Percentiles rank a stretch among this genome's conserved stretches.
These are phyloP conservation scores for Colletotrichum liaoningense DNA, from an alignment of 2,329 filamentous ascomycete genomes.

Conservation along the genomic window DNA sequence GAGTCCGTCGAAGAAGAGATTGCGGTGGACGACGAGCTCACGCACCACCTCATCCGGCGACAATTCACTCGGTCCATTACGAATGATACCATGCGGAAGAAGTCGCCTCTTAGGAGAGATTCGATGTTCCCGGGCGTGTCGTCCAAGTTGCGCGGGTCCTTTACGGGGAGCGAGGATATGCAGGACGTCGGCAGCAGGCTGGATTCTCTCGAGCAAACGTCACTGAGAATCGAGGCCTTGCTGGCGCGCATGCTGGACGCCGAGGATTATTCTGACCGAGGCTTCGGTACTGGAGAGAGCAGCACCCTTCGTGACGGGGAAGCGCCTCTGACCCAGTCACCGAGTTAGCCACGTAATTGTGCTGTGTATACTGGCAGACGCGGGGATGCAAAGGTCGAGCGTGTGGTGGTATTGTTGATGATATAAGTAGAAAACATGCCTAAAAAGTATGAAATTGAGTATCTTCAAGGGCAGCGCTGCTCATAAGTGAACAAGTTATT, in stretches of 20 bases:
- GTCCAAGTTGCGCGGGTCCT: constrained; percentile 61
- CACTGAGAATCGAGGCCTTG: constrained; percentile 61
- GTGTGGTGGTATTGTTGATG: background rate
- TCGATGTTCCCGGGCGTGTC: constrained; percentile 67
- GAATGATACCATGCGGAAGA: constrained; percentile 44
- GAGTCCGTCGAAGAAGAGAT: constrained; percentile 68
- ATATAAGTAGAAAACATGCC: background rate
- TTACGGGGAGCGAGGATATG: constrained; percentile 59
- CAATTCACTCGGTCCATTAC: constrained; percentile 63
- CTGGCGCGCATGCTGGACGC: constrained; percentile 49
- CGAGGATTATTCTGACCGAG: constrained; percentile 42
- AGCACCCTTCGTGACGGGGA: constrained; percentile 43
- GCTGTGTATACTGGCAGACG: background rate
- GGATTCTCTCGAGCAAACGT: constrained; percentile 61
- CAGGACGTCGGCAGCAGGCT: constrained; percentile 58
- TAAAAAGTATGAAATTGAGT: background rate
- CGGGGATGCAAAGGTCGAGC: background rate
- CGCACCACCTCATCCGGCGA: constrained; percentile 66
- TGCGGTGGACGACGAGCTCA: constrained; percentile 68
- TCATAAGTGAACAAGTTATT: background rate
- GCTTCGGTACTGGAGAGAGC: constrained; percentile 40
- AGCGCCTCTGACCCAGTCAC: constrained; percentile 43
- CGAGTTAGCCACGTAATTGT: constrained; percentile 38
- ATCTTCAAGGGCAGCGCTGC: background rate
- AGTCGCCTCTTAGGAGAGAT: constrained; percentile 60